These are phyloP conservation scores for Volvox africanus DNA, from an alignment of 139 green algal species.

Conservation along the genomic window DNA sequence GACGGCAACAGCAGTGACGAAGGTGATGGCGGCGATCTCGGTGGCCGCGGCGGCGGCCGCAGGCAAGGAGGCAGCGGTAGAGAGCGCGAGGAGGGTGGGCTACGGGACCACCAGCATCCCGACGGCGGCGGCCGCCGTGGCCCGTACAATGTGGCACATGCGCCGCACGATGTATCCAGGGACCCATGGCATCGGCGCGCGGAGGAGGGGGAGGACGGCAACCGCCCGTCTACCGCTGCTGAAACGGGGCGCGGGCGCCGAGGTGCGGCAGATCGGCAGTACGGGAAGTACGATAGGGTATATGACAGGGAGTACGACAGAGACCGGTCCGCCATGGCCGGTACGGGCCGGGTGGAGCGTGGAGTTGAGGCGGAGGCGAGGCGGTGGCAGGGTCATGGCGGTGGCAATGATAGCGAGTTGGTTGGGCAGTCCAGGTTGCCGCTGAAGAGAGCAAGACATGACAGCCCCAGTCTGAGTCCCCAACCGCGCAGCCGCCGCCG, in stretches of 20 bases:
- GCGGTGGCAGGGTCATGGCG: not conserved
- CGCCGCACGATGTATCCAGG: too few species aligned
- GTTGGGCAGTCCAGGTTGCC: not conserved
- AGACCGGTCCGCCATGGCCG: not conserved
- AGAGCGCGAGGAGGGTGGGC: too few species aligned
- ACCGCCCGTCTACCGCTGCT: too few species aligned
- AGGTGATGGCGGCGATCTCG: too few species aligned
- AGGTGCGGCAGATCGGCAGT: not conserved
- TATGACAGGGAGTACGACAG: too few species aligned
- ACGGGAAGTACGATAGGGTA: not conserved
- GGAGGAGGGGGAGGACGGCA: too few species aligned
- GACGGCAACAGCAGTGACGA: not conserved
- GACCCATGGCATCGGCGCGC: too few species aligned
- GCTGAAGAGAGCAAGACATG: not conserved
- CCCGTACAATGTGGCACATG: too few species aligned
- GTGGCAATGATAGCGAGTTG: not conserved
- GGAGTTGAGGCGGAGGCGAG: not conserved
- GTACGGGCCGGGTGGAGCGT: not conserved
- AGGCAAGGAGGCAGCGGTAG: not conserved
- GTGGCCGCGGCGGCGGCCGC: too few species aligned
- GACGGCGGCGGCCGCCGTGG: too few species aligned
- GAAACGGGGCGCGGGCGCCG: not conserved
- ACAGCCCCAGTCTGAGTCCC: not conserved
- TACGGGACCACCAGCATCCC: too few species aligned
- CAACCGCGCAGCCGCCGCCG: not conserved